Conservation (phyloP, 169 alveolate genomes). For the Cryptosporidium felis region DNA sequence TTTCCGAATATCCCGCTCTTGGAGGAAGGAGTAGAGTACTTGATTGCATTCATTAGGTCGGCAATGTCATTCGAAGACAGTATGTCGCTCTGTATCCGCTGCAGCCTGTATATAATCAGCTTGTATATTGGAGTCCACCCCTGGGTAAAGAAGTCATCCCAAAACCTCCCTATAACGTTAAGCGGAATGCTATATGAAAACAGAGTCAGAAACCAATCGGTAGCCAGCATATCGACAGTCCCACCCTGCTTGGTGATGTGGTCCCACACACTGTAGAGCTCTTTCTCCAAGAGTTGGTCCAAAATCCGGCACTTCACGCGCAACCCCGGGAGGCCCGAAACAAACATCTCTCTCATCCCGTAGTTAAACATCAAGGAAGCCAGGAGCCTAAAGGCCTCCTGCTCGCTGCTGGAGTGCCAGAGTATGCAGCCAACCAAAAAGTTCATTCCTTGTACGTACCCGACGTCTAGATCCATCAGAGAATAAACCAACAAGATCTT, state of each 20-base stretch:
- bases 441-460: constrained; percentile 88
- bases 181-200: constrained; percentile 83
- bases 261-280: constrained; percentile 13
- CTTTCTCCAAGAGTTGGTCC: constrained; percentile 35
- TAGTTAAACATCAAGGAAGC: constrained; percentile 80
- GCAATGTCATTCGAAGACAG: constrained; percentile 62
- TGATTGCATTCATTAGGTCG: constrained; percentile 72
- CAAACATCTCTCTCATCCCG: constrained; percentile 82
- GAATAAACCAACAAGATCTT: constrained; percentile 42
- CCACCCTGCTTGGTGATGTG: constrained; percentile 74
- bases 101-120: constrained; percentile 76
- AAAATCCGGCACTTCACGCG: constrained; percentile 18
- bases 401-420: constrained; percentile 84
- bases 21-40: constrained; percentile 61
- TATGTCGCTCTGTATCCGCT: constrained; percentile 67
- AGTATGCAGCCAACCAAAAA: constrained; percentile 84
- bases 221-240: constrained; percentile 80
- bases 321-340: constrained; percentile 61
- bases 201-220: constrained; percentile 85
- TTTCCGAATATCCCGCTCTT: constrained; percentile 56
- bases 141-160: constrained; percentile 83
- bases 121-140: constrained; percentile 83
- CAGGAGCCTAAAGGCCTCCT: constrained; percentile 81
- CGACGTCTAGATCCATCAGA: constrained; percentile 73
- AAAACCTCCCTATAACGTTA: constrained; percentile 72